These are phyloP conservation scores for Trichoderma harzianum DNA, from an alignment of 2,329 filamentous ascomycete genomes.

Conservation along the genomic window DNA sequence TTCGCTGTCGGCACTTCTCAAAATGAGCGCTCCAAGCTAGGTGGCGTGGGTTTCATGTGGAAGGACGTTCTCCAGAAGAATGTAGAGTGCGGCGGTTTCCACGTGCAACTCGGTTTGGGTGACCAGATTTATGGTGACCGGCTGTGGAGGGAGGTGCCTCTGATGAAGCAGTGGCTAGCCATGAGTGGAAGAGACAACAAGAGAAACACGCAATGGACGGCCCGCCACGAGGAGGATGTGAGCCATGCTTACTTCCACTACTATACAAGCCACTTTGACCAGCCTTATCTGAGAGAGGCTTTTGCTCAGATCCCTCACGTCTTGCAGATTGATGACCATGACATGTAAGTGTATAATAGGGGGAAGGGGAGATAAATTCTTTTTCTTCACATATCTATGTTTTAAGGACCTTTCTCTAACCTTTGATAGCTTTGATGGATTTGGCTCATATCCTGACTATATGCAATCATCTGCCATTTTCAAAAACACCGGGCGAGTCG, in stretches of 20 bases:
- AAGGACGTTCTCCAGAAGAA: conserved; percentile 98
- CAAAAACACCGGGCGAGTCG: conserved; percentile 94
- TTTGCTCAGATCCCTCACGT: conserved; percentile 97
- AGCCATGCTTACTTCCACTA: conserved; percentile 98
- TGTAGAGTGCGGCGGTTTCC: conserved; percentile 91
- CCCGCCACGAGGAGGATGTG: conserved; percentile 91
- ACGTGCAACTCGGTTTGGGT: conserved; percentile 86
- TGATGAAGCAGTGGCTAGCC: conserved; percentile 90
- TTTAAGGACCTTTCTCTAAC: neutral
- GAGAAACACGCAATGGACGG: conserved; percentile 87
- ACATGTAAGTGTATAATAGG: conserved; percentile 69
- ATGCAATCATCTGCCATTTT: conserved; percentile 98
- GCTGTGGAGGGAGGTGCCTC: conserved; percentile 91
- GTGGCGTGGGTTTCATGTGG: conserved; percentile 95
- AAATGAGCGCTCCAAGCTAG: conserved; percentile 79
- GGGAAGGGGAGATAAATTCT: neutral
- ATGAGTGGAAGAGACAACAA: conserved; percentile 91
- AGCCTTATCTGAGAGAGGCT: conserved; percentile 88
- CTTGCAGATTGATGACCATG: conserved; percentile 90
- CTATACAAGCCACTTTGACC: conserved; percentile 97
- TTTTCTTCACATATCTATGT: neutral
- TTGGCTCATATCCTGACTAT: conserved; percentile 94
- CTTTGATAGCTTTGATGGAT: conserved; percentile 83
- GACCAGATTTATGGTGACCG: conserved; percentile 95
- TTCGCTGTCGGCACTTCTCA: conserved; percentile 85